Percentiles rank a stretch among this genome's conserved stretches.
phyloP scores from a whole-genome alignment of 768 basidiomycete species.

The Boletus tylopilopsis region DNA sequence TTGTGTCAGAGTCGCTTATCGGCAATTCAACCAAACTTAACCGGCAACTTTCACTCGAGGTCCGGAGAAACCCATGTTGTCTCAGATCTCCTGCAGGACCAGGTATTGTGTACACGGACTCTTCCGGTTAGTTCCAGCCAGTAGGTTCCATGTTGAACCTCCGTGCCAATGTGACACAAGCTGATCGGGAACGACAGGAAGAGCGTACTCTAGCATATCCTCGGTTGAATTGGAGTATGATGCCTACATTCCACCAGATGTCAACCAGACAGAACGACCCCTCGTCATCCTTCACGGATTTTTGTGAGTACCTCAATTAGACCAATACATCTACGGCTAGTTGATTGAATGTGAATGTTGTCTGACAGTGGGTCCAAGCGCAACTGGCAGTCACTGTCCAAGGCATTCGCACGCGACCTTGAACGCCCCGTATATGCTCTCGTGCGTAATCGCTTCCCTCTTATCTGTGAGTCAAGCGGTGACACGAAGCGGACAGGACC shows the following conservation, averaged over 20 bases:
- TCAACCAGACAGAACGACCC: slow-evolving; percentile 36
- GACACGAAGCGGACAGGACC: slow-evolving; percentile 48
- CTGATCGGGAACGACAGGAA: slow-evolving; percentile 19
- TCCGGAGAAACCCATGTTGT: slow-evolving; percentile 9
- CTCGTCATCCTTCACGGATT: slow-evolving; percentile 62
- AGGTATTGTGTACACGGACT: background rate
- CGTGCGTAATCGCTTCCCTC: slow-evolving; percentile 35
- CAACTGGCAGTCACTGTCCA: slow-evolving; percentile 83
- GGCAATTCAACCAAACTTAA: background rate
- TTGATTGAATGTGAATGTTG: background rate
- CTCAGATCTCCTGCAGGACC: background rate
- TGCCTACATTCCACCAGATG: slow-evolving; percentile 24
- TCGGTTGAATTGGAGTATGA: slow-evolving; percentile 33
- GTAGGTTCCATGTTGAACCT: background rate
- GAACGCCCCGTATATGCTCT: slow-evolving; percentile 69
- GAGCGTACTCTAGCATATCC: slow-evolving; percentile 12
- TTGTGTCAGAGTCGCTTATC: too few relatives aligned
- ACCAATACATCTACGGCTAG: background rate
- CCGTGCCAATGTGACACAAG: background rate
- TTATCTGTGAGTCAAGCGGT: background rate
- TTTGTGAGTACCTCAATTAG: slow-evolving; percentile 41
- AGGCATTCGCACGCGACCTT: slow-evolving; percentile 64
- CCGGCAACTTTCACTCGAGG: too few relatives aligned
- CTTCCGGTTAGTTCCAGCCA: background rate
- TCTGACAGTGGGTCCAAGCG: slow-evolving; percentile 73